A percentile compares a stretch with the other conserved stretches of the same genome.
phyloP scores from a whole-genome alignment of 1,284 basidiomycete species.

The Cutaneotrichosporon cutaneum region DNA sequence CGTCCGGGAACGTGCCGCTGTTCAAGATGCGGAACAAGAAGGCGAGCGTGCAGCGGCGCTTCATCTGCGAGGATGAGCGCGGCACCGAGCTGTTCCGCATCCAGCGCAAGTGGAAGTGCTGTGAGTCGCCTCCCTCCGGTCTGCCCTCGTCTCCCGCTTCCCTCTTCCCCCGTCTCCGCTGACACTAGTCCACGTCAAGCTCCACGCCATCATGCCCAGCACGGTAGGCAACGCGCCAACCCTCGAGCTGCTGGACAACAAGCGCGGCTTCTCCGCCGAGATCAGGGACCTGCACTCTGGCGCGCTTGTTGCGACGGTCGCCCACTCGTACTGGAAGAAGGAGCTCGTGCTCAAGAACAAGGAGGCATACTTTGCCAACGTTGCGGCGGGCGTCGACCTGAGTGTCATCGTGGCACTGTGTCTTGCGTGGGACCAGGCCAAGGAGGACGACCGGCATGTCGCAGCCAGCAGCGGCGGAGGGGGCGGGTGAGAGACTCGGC shows the following conservation, averaged over 20 bases:
- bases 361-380: background rate
- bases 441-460: constrained; percentile 1
- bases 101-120: background rate
- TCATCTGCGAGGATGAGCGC: constrained; percentile 5
- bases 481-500: background rate
- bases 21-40: constrained; percentile 7
- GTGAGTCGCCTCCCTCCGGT: background rate
- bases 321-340: background rate
- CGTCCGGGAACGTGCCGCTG: background rate
- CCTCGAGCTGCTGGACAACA: background rate
- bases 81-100: background rate
- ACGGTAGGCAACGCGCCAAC: background rate
- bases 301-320: background rate
- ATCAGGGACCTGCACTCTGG: background rate
- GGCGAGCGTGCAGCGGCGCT: background rate
- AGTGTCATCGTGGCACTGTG: constrained; percentile 1
- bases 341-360: background rate
- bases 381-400: background rate
- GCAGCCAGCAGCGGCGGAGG: background rate
- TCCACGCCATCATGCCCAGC: background rate
- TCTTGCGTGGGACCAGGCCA: constrained; percentile 4
- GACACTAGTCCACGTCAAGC: background rate
- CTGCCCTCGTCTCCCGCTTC: background rate
- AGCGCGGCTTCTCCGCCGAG: constrained; percentile 1
- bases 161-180: background rate